Percentiles rank a stretch among this genome's conserved stretches.
phyloP scores from a whole-genome alignment of 495 filamentous ascomycete genomes.

The Podospora conica region DNA sequence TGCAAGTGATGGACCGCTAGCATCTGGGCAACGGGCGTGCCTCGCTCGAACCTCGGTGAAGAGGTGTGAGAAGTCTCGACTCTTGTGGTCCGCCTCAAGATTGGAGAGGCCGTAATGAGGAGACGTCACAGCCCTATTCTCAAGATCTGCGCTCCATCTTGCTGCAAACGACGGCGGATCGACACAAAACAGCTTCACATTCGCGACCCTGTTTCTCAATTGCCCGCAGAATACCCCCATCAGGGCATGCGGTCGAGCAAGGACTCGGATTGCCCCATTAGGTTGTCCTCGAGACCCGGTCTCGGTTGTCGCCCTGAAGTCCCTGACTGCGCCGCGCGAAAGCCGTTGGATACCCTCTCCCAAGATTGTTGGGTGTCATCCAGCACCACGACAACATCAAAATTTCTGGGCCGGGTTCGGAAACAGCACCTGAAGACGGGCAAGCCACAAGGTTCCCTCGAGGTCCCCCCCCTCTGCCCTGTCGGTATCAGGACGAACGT shows the following conservation, averaged over 20 bases:
- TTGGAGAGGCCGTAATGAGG: not conserved
- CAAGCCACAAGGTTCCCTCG: not conserved
- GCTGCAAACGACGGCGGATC: conserved; percentile 4
- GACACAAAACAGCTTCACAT: conserved; percentile 8
- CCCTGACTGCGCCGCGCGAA: not conserved
- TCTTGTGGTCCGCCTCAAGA: not conserved
- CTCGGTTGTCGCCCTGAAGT: not conserved
- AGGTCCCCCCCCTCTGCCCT: not conserved
- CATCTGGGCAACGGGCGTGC: not conserved
- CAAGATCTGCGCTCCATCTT: conserved; percentile 4
- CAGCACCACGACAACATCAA: not conserved
- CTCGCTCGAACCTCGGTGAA: not conserved
- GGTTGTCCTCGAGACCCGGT: not conserved
- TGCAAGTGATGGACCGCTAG: not conserved
- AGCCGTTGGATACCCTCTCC: not conserved
- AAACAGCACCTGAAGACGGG: not conserved
- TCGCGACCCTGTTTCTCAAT: conserved; percentile 7
- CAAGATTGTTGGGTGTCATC: not conserved
- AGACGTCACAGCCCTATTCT: conserved; percentile 5
- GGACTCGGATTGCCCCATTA: not conserved
- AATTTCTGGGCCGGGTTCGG: not conserved
- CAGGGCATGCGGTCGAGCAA: not conserved
- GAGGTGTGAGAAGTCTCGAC: not conserved
- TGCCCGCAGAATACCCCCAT: conserved; percentile 3
- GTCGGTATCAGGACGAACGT: not conserved